These are phyloP conservation scores for Klebsormidium nitens DNA, from an alignment of 139 green algal genomes.

Conservation along the genomic window DNA sequence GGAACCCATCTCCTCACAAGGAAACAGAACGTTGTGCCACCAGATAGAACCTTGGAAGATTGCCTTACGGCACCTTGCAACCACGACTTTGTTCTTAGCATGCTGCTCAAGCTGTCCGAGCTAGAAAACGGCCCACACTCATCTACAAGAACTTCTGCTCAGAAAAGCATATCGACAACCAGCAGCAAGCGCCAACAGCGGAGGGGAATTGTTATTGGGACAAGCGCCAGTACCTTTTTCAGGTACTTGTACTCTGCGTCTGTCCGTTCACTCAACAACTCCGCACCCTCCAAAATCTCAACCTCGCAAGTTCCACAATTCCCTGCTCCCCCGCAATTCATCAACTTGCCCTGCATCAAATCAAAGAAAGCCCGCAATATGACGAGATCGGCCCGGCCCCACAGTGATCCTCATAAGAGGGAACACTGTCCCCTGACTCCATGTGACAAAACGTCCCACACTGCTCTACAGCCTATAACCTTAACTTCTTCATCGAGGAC, in stretches of 20 bases:
- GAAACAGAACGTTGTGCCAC: too few relatives aligned
- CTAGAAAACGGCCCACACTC: too few relatives aligned
- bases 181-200: neutral
- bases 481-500: constrained; percentile 1
- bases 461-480: too few relatives aligned
- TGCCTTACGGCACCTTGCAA: neutral
- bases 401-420: too few relatives aligned
- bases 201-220: neutral
- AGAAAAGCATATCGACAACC: neutral
- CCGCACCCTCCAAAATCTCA: constrained; percentile 46
- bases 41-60: constrained; percentile 1
- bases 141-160: too few relatives aligned
- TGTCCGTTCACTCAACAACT: constrained; percentile 49
- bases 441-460: too few relatives aligned
- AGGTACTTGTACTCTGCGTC: constrained; percentile 52
- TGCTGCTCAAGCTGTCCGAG: too few relatives aligned
- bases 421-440: too few relatives aligned
- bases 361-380: too few relatives aligned
- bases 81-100: neutral
- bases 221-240: constrained; percentile 37
- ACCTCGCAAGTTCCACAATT: constrained; percentile 58
- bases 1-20: too few relatives aligned
- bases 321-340: constrained; percentile 49
- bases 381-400: too few relatives aligned
- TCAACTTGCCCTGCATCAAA: constrained; percentile 51